Evolutionary conservation across 148 eudicot genomes (phyloP).

Genomic region (Heliosperma pusillum): DNA sequence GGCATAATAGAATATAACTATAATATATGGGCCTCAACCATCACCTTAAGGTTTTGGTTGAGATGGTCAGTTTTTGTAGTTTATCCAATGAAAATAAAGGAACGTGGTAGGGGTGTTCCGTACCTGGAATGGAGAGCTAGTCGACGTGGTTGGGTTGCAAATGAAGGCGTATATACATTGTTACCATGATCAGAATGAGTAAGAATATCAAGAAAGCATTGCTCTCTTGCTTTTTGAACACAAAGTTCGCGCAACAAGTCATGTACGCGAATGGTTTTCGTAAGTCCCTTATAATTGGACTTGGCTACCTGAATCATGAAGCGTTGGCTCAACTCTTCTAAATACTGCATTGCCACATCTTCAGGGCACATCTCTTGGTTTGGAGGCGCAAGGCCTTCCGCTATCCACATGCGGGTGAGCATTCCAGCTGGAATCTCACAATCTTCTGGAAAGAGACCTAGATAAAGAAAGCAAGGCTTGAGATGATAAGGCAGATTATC

Average conservation of each 20-base stretch:
- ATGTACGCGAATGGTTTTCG: slow-evolving; percentile 9
- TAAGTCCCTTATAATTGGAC: slow-evolving; percentile 7
- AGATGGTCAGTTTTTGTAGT: too few species aligned
- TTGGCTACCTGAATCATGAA: slow-evolving; percentile 10
- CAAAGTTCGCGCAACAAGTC: slow-evolving; percentile 26
- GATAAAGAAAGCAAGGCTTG: slow-evolving; percentile 25
- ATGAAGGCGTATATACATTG: too few species aligned
- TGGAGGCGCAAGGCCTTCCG: slow-evolving; percentile 18
- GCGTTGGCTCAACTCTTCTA: slow-evolving; percentile 22
- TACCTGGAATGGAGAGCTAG: too few species aligned
- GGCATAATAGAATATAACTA: too few species aligned
- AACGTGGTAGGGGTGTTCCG: too few species aligned
- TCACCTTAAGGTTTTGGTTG: too few species aligned
- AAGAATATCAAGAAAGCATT: too few species aligned
- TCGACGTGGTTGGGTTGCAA: too few species aligned
- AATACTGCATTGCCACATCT: slow-evolving; percentile 13
- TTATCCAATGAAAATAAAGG: too few species aligned
- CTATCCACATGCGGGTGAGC: slow-evolving; percentile 20
- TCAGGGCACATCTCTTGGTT: slow-evolving; percentile 9
- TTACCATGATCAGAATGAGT: too few species aligned
- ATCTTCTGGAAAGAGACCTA: slow-evolving; percentile 25
- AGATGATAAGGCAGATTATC: slow-evolving; percentile 13
- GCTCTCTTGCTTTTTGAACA: slow-evolving; percentile 6
- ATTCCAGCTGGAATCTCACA: not conserved
- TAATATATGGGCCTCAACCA: too few species aligned